These are phyloP conservation scores for Dipsacomyces acuminosporus DNA, from an alignment of 371 early-diverging fungal genomes.

Conservation along the genomic window DNA sequence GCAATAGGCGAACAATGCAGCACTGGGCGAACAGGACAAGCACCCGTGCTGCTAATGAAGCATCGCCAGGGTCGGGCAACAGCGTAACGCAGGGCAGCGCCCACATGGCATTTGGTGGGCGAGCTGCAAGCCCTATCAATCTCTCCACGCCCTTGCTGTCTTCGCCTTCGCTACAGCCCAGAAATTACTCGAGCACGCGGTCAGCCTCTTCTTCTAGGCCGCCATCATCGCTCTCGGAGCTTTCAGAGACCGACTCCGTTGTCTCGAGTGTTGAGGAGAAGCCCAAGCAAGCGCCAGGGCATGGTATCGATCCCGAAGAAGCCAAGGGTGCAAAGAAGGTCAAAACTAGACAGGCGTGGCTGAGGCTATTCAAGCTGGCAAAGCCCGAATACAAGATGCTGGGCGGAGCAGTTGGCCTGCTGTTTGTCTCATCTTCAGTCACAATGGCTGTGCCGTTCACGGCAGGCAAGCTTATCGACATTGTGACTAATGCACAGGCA, in stretches of 20 bases:
- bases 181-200: too few relatives aligned
- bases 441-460: slow-evolving; percentile 74
- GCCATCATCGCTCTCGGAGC: too few relatives aligned
- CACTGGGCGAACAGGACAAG: not conserved
- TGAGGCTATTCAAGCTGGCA: slow-evolving; percentile 48
- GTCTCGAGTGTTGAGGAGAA: not conserved
- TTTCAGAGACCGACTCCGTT: too few relatives aligned
- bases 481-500: slow-evolving; percentile 52
- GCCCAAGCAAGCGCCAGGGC: not conserved
- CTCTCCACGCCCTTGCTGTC: not conserved
- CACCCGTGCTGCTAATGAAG: too few relatives aligned
- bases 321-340: slow-evolving; percentile 4
- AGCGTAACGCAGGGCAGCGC: too few relatives aligned
- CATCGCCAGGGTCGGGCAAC: too few relatives aligned
- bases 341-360: slow-evolving; percentile 28
- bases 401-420: slow-evolving; percentile 50
- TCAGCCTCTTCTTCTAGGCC: too few relatives aligned
- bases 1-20: not conserved
- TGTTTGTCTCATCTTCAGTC: slow-evolving; percentile 68
- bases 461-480: slow-evolving; percentile 77
- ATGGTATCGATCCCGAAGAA: slow-evolving; percentile 25
- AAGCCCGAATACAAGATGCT: slow-evolving; percentile 49
- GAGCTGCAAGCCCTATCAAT: not conserved
- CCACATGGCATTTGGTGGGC: too few relatives aligned
- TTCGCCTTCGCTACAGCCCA: not conserved